Percentiles rank a stretch among this genome's conserved stretches.
Conservation (phyloP, 2,329 filamentous ascomycete species). For the Penicillium sp. region DNA sequence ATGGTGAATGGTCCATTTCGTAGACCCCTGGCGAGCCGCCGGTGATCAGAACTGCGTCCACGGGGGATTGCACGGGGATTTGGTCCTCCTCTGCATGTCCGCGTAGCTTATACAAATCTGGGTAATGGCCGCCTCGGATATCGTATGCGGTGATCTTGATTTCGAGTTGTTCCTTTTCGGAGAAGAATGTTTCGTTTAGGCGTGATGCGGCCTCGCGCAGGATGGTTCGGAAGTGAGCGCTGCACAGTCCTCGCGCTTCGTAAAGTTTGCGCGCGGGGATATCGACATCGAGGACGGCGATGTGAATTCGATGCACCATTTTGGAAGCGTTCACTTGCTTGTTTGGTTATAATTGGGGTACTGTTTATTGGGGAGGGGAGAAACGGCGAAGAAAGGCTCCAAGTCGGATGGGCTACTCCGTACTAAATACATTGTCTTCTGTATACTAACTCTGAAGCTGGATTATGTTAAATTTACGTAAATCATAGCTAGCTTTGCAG, state of each 20-base stretch:
- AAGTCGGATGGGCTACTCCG: background rate
- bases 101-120: slow-evolving; percentile 23
- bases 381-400: background rate
- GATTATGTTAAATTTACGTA: slow-evolving; percentile 14
- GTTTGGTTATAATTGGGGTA: background rate
- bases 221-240: slow-evolving; percentile 27
- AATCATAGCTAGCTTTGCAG: slow-evolving; percentile 4
- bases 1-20: slow-evolving; percentile 27
- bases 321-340: background rate
- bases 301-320: slow-evolving; percentile 27
- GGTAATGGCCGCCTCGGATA: slow-evolving; percentile 28
- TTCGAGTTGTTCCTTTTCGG: slow-evolving; percentile 16
- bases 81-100: slow-evolving; percentile 13
- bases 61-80: slow-evolving; percentile 17
- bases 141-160: slow-evolving; percentile 27
- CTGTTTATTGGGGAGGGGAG: background rate
- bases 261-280: slow-evolving; percentile 27
- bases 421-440: slow-evolving; percentile 2
- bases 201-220: slow-evolving; percentile 25
- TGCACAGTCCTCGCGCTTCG: slow-evolving; percentile 27
- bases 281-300: slow-evolving; percentile 28
- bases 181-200: slow-evolving; percentile 19
- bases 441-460: background rate
- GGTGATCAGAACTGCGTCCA: slow-evolving; percentile 35
- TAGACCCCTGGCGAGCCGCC: slow-evolving; percentile 32